Percentiles rank a stretch among this genome's conserved stretches.
Conservation (phyloP, 768 basidiomycete genomes). For the Leccinum truebloodii region DNA sequence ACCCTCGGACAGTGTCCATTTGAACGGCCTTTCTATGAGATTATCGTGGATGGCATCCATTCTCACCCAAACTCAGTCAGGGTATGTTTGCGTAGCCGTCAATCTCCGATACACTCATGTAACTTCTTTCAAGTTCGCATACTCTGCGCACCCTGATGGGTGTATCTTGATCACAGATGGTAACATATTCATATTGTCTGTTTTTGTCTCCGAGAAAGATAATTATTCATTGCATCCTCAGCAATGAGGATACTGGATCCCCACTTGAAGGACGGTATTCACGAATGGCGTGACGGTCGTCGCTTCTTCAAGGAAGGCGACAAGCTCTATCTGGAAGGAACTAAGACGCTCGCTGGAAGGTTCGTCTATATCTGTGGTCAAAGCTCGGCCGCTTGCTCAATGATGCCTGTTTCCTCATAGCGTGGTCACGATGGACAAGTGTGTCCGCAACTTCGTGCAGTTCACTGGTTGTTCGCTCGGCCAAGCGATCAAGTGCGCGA, state of each 20-base stretch:
- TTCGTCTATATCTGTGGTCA: constrained; percentile 30
- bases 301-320: constrained; percentile 80
- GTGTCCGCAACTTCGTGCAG: constrained; percentile 79
- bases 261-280: constrained; percentile 75
- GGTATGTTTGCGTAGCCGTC: constrained; percentile 42
- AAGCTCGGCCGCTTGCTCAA: neutral
- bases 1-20: constrained; percentile 47
- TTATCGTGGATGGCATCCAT: constrained; percentile 92
- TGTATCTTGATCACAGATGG: constrained; percentile 92
- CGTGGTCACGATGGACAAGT: constrained; percentile 81
- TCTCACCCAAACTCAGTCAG: constrained; percentile 89
- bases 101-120: neutral
- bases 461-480: constrained; percentile 85
- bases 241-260: constrained; percentile 89
- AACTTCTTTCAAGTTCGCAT: constrained; percentile 60
- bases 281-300: constrained; percentile 86
- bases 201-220: neutral
- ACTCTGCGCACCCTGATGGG: constrained; percentile 78
- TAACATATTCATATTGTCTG: constrained; percentile 37
- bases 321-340: constrained; percentile 80
- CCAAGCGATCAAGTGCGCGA: constrained; percentile 84
- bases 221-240: constrained; percentile 31
- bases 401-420: constrained; percentile 35
- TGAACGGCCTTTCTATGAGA: constrained; percentile 79
- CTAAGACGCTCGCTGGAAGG: constrained; percentile 88